Evolutionary conservation across 2,329 filamentous ascomycete species (phyloP).

Genomic region (Fusarium papillatum): DNA sequence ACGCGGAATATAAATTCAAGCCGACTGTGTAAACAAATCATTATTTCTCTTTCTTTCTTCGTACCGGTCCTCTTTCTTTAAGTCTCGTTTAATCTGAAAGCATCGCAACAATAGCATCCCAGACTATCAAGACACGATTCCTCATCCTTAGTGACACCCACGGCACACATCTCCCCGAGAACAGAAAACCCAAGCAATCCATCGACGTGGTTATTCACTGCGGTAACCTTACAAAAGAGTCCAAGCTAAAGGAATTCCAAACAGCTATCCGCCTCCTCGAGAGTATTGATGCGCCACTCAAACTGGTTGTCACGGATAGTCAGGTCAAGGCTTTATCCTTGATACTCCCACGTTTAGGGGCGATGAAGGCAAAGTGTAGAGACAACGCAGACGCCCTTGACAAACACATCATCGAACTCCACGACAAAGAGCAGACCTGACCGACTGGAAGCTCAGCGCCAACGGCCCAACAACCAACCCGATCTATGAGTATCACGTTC

Average conservation of each 20-base stretch:
- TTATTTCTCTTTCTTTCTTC: not conserved
- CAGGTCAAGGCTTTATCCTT: conserved; percentile 65
- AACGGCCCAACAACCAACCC: no score
- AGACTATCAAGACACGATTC: conserved; percentile 14
- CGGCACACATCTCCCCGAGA: not conserved
- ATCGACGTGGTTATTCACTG: conserved; percentile 62
- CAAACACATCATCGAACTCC: no score
- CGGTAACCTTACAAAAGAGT: conserved; percentile 60
- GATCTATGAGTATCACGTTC: conserved; percentile 46
- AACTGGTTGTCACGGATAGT: conserved; percentile 64
- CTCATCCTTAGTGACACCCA: conserved; percentile 28
- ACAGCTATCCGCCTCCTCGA: conserved; percentile 53
- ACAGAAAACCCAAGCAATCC: not conserved
- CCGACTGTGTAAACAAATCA: not conserved
- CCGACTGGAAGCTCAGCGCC: no score
- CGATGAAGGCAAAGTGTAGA: no score
- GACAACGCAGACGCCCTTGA: no score
- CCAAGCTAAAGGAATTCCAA: conserved; percentile 57
- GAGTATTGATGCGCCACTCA: conserved; percentile 57
- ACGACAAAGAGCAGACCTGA: no score
- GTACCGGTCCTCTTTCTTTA: not conserved
- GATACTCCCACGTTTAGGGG: conserved; percentile 46
- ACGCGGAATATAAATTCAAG: not conserved
- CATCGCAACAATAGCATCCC: not conserved
- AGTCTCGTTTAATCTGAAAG: not conserved